Percentiles rank a stretch among this genome's conserved stretches.
These are phyloP conservation scores for Cajanus cajan DNA, from an alignment of 306 rosid genomes.

Conservation along the genomic window DNA sequence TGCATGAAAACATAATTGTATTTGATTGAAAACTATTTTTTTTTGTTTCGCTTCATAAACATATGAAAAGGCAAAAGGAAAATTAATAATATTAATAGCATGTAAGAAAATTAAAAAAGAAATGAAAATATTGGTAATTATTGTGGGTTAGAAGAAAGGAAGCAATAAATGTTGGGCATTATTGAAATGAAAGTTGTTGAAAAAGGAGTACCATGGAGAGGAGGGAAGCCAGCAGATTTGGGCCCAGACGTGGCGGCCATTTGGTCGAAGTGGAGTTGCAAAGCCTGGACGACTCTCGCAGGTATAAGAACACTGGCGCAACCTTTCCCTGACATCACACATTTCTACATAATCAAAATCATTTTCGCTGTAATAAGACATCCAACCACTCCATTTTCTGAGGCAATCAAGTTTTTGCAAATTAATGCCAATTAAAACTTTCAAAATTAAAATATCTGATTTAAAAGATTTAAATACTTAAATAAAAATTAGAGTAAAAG, in stretches of 20 bases:
- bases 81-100: background rate
- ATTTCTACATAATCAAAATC: background rate
- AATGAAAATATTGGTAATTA: background rate
- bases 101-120: background rate
- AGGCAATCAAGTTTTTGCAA: background rate
- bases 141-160: background rate
- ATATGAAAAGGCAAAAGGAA: background rate
- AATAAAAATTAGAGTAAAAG: too few relatives aligned
- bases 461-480: too few relatives aligned
- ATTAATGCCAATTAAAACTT: too few relatives aligned
- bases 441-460: too few relatives aligned
- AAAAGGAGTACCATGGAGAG: conserved; percentile 46
- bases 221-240: conserved; percentile 42
- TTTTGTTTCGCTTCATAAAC: background rate
- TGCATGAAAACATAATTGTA: too few relatives aligned
- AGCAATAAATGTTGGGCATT: background rate
- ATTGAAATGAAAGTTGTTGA: background rate
- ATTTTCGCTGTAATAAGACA: background rate
- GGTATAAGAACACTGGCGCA: conserved; percentile 81
- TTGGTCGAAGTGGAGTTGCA: conserved; percentile 77
- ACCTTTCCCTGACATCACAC: conserved; percentile 41
- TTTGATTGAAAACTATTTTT: background rate
- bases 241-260: conserved; percentile 50
- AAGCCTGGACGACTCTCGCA: conserved; percentile 86
- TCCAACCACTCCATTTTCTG: background rate